phyloP scores from a whole-genome alignment of 495 filamentous ascomycete genomes.

The Immersiella caudata region DNA sequence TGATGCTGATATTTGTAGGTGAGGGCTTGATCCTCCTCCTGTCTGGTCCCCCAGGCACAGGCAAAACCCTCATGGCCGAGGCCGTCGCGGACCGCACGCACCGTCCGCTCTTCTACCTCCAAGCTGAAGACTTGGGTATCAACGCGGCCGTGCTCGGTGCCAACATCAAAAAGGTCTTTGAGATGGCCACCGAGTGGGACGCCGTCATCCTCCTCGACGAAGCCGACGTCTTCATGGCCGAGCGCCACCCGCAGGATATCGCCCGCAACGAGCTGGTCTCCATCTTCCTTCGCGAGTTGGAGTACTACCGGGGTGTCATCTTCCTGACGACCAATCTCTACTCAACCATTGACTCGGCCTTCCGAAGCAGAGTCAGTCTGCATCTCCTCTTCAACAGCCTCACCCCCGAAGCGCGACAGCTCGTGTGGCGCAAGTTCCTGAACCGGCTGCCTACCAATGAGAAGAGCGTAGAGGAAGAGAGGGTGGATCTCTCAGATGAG shows the following conservation, averaged over 20 bases:
- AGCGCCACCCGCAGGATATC: slow-evolving; percentile 50
- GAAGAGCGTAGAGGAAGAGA: slow-evolving; percentile 30
- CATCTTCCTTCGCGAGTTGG: slow-evolving; percentile 57
- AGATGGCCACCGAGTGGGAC: slow-evolving; percentile 55
- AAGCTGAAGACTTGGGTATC: slow-evolving; percentile 58
- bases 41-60: slow-evolving; percentile 55
- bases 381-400: slow-evolving; percentile 38
- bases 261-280: slow-evolving; percentile 55
- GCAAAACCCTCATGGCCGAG: slow-evolving; percentile 64
- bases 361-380: slow-evolving; percentile 39
- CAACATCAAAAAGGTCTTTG: slow-evolving; percentile 54
- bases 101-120: slow-evolving; percentile 55
- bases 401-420: slow-evolving; percentile 30
- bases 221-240: slow-evolving; percentile 56
- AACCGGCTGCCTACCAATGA: slow-evolving; percentile 20
- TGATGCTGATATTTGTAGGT: slow-evolving; percentile 17
- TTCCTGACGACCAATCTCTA: slow-evolving; percentile 56
- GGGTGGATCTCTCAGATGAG: slow-evolving; percentile 38
- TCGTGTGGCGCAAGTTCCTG: slow-evolving; percentile 41
- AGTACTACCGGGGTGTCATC: slow-evolving; percentile 58
- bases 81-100: slow-evolving; percentile 53
- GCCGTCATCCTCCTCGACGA: slow-evolving; percentile 58
- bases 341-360: slow-evolving; percentile 41
- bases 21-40: slow-evolving; percentile 40
- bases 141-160: slow-evolving; percentile 48